Conservation (phyloP, 495 filamentous ascomycete species). For the Penicillium bialowiezense region DNA sequence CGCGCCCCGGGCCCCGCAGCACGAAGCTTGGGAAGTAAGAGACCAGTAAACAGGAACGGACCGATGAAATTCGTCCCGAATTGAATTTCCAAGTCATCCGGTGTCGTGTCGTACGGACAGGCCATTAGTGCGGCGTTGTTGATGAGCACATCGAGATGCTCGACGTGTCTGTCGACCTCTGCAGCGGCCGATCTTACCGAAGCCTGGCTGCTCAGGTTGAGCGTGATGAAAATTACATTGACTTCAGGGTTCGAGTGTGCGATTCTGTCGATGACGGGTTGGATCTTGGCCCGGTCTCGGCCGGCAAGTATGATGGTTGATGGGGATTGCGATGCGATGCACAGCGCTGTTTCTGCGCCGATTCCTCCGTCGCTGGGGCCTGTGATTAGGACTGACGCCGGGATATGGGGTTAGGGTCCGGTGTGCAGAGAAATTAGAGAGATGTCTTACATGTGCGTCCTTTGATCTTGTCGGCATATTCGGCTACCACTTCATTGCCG, state of each 20-base stretch:
- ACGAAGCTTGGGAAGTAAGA: neutral
- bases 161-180: neutral
- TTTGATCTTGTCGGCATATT: neutral
- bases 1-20: neutral
- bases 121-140: neutral
- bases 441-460: neutral
- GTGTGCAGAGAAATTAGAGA: no score
- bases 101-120: neutral
- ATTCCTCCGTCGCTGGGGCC: neutral
- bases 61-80: conserved; percentile 4
- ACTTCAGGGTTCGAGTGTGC: neutral
- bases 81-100: neutral
- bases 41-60: neutral
- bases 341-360: neutral
- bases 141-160: neutral
- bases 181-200: neutral
- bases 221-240: neutral
- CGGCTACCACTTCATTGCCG: neutral
- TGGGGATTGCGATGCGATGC: neutral
- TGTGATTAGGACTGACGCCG: neutral
- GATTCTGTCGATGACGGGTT: neutral
- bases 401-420: no score
- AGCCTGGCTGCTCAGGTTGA: neutral
- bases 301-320: neutral
- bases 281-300: neutral